These are phyloP conservation scores for Alternaria triticina DNA, from an alignment of 2,329 filamentous ascomycete species.

Conservation along the genomic window DNA sequence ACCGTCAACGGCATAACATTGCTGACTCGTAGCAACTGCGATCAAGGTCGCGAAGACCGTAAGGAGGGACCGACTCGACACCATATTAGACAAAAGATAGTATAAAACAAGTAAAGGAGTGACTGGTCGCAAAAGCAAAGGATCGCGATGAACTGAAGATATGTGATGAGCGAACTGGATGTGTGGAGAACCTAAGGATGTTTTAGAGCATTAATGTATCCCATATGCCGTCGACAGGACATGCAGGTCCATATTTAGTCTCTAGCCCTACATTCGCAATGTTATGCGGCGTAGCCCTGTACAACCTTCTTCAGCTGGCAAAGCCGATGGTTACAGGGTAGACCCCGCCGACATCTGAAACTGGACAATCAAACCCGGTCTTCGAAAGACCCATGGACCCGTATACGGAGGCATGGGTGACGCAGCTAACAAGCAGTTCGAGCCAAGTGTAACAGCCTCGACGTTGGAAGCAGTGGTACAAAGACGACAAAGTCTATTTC, in stretches of 20 bases:
- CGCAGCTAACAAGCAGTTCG: constrained; percentile 25
- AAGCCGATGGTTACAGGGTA: constrained; percentile 20
- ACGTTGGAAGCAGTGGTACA: constrained; percentile 7
- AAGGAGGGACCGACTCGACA: constrained; percentile 19
- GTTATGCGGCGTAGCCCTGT: constrained; percentile 32
- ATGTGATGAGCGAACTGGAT: constrained; percentile 1
- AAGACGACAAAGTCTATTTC: constrained; percentile 6
- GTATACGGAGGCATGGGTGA: constrained; percentile 25
- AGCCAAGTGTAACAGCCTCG: constrained; percentile 10
- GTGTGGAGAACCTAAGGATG: constrained; percentile 5
- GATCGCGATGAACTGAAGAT: neutral
- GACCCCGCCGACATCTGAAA: constrained; percentile 31
- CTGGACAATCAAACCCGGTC: constrained; percentile 33
- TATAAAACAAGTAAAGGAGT: constrained; percentile 7
- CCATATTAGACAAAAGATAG: constrained; percentile 26
- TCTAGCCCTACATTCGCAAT: constrained; percentile 24
- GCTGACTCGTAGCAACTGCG: constrained; percentile 24
- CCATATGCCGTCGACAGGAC: constrained; percentile 15
- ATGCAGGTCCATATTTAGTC: constrained; percentile 22
- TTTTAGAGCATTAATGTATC: constrained; percentile 14
- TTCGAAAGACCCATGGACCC: constrained; percentile 18
- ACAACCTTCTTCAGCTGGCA: constrained; percentile 24
- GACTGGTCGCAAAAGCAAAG: constrained; percentile 6
- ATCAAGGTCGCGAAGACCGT: constrained; percentile 17
- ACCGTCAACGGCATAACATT: constrained; percentile 42